Evolutionary conservation across 345 rosid species (phyloP), one percentile per base, ranked within the genome.

Genomic region (Garcia nutans): DNA sequence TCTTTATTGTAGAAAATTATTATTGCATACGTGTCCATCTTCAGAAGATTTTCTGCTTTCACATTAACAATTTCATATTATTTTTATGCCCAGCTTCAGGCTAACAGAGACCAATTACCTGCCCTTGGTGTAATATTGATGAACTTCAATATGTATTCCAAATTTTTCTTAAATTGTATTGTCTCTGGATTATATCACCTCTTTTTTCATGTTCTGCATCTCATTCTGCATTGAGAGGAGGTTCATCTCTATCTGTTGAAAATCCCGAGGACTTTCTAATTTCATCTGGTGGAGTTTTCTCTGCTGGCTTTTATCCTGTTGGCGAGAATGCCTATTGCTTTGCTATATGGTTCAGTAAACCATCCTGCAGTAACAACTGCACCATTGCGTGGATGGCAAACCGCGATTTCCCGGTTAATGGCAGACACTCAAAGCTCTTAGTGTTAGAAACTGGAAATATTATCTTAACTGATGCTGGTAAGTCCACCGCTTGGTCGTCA

Each of bases 401-500:
- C 74, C 83, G 85, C 0, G 76, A 76, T 66, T 1, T 24, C 5
- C 87, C 87, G 0, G 83, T 82, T 60, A 87, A 87, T 26, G 87
- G 88, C 11, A 81, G 47, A 69, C 45, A 74, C 60, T 82, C 88
- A 12, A 77, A 70, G 68, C 80, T 87, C 13, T 55, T 75, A 20
- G 56, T 85, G 6, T 52, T 45, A 7, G 28, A 19, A 44, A 31
- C 16, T 22, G 85, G 85, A 1, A 76, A 67, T 71, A 77, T 82
- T 4, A 47, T 82, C 12, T 56, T 67, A 23, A 74, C 79, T 0
- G 84, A 84, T 37, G 86, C 80, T 0, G 78, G 77, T 31, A 13
- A 1, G 10, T 22, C 55, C 5, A 41, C 44, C 17, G 63, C 68
- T 26, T 84, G 84, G 86, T 65, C 71, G 17, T 33, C 82, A 11